Conservation (phyloP, 2,329 filamentous ascomycete genomes). For the Cryoendolithus antarcticus region DNA sequence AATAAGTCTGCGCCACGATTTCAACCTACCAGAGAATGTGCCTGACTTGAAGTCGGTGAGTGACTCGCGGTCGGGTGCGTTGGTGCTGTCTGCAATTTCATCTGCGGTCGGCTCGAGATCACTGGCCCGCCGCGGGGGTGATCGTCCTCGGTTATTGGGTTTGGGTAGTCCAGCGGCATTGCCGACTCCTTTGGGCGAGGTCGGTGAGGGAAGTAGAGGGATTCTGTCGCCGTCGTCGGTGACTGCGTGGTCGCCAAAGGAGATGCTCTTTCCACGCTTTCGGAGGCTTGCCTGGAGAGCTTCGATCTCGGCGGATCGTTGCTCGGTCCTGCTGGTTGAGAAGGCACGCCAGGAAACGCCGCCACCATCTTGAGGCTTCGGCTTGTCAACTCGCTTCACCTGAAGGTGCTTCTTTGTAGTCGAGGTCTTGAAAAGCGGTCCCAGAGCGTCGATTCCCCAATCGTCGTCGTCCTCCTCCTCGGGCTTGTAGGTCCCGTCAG, state of each 20-base stretch:
- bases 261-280: slow-evolving; percentile 22
- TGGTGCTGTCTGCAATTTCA: slow-evolving; percentile 14
- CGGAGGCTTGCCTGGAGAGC: slow-evolving; percentile 19
- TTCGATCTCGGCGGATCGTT: slow-evolving; percentile 21
- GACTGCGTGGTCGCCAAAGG: slow-evolving; percentile 20
- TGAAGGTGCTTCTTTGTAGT: slow-evolving; percentile 7
- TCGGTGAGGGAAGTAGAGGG: slow-evolving; percentile 12
- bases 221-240: slow-evolving; percentile 23
- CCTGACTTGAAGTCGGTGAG: slow-evolving; percentile 16
- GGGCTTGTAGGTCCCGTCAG: slow-evolving; percentile 9
- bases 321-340: slow-evolving; percentile 20
- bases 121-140: slow-evolving; percentile 17
- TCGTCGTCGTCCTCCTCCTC: neutral
- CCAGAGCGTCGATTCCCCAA: slow-evolving; percentile 2
- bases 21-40: slow-evolving; percentile 20
- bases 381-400: slow-evolving; percentile 21
- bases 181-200: slow-evolving; percentile 9
- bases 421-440: slow-evolving; percentile 4
- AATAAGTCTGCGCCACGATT: too few relatives aligned
- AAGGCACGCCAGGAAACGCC: slow-evolving; percentile 25
- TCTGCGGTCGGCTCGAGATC: slow-evolving; percentile 18
- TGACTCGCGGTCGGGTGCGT: slow-evolving; percentile 8
- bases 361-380: slow-evolving; percentile 17
- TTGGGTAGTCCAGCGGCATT: slow-evolving; percentile 5
- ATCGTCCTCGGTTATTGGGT: slow-evolving; percentile 10